These are phyloP conservation scores for Tanozyma kutaoensis DNA, from an alignment of 805 yeast species.

Conservation along the genomic window DNA sequence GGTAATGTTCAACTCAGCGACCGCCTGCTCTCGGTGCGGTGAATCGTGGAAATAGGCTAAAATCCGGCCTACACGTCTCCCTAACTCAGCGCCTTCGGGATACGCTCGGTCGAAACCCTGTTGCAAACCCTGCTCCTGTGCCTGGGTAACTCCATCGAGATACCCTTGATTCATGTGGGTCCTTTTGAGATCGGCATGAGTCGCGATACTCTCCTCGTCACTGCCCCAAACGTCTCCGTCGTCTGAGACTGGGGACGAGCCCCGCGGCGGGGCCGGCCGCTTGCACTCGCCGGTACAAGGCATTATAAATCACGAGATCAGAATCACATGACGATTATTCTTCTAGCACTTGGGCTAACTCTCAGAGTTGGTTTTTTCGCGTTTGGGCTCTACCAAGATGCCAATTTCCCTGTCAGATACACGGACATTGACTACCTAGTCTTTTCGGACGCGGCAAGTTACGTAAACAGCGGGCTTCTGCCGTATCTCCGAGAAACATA, in stretches of 20 bases:
- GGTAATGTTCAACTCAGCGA: constrained; percentile 42
- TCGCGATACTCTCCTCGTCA: constrained; percentile 9
- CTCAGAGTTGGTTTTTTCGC: constrained; percentile 51
- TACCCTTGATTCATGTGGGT: constrained; percentile 73
- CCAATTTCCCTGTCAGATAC: constrained; percentile 63
- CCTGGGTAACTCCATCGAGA: constrained; percentile 59
- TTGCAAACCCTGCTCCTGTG: constrained; percentile 62
- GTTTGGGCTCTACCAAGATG: constrained; percentile 84
- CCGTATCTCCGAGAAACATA: constrained; percentile 85
- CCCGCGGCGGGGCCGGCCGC: constrained; percentile 10
- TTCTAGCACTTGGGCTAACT: constrained; percentile 1
- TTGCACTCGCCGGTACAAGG: constrained; percentile 6
- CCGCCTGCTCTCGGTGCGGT: constrained; percentile 20
- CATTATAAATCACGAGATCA: no score
- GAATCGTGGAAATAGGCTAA: constrained; percentile 31
- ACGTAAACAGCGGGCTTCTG: constrained; percentile 42
- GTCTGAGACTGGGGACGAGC: constrained; percentile 7
- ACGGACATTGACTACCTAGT: constrained; percentile 93
- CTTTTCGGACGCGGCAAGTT: constrained; percentile 82
- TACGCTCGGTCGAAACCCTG: constrained; percentile 73
- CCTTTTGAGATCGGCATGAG: constrained; percentile 26
- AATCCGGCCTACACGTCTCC: constrained; percentile 50
- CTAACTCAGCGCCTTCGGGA: constrained; percentile 62
- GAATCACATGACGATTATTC: no score
- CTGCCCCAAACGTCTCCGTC: constrained; percentile 23